Base-by-base conservation (phyloP, 805 yeast genomes). In the Kluyveromyces lactis region DNA sequence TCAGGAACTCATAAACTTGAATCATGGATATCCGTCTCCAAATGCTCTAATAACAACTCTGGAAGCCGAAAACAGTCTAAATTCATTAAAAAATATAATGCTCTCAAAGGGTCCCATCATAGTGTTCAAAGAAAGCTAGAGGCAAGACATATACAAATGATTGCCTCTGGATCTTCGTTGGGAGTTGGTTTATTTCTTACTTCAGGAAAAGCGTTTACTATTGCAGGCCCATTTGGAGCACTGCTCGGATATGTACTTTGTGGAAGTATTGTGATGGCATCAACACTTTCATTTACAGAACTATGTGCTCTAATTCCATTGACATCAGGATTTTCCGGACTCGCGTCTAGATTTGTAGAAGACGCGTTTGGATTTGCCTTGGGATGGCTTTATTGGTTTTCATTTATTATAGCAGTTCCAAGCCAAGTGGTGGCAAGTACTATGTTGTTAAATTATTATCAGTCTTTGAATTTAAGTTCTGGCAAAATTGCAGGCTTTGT, bases 331-430 rank as follows among this genome's bases (percentile, higher is more conserved):
- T 77, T 77, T 52, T 73, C 79, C 30, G 77, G 79, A 41, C 70
- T 77, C 53, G 72, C 81, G 41, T 71, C 77, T 31, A 66, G 85
- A 40, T 79, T 75, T 52, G 74, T 77, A 13, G 85, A 78, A 50
- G 77, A 73, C 33, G 73, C 83, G 4, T 72, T 75, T 50, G 86
- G 85, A 9, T 78, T 77, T 57, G 80, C 83, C 4, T 67, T 80
- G 46, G 86, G 86, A 26, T 77, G 77, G 67, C 73, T 73, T 32
- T 79, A 77, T 57, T 67, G 48, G 72, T 73, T 77, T 51, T 68
- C 77, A 46, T 68, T 71, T 51, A 67, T 74, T 45, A 68, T 79
- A 44, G 67, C 75, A 21, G 69, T 77, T 10, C 82, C 86, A 12
- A 72, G 74, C 48, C 84, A 80, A 53, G 68, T 79, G 46, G 79